These are phyloP conservation scores for Neofusicoccum parvum DNA, from an alignment of 2,329 filamentous ascomycete genomes.

Conservation along the genomic window DNA sequence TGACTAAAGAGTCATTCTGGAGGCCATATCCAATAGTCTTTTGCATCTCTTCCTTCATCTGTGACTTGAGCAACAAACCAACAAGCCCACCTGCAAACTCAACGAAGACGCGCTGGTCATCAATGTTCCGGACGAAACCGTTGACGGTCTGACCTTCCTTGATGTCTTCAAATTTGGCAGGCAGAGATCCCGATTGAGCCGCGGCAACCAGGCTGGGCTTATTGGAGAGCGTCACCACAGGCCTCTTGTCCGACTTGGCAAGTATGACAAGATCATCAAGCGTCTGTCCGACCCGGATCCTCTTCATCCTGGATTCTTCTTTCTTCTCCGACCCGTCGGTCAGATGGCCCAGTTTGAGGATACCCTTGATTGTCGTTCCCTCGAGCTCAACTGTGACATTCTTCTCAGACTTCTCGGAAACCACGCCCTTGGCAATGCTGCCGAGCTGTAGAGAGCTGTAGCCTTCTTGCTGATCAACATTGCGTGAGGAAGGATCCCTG, in stretches of 20 bases:
- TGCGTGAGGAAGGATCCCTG: constrained; percentile 81
- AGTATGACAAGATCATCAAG: constrained; percentile 81
- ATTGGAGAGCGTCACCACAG: constrained; percentile 74
- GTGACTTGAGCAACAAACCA: constrained; percentile 77
- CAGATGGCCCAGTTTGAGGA: constrained; percentile 75
- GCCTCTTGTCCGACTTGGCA: constrained; percentile 79
- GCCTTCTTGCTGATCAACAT: constrained; percentile 72
- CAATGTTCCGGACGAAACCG: constrained; percentile 86
- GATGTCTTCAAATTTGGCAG: constrained; percentile 72
- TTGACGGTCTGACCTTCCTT: constrained; percentile 68
- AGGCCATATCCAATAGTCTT: constrained; percentile 75
- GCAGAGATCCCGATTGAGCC: constrained; percentile 69
- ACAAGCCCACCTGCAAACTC: constrained; percentile 79
- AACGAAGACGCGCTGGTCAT: constrained; percentile 74
- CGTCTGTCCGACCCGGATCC: constrained; percentile 80
- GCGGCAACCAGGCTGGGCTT: constrained; percentile 82
- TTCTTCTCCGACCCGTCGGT: constrained; percentile 83
- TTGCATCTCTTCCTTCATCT: constrained; percentile 71
- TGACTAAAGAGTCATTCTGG: constrained; percentile 73
- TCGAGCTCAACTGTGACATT: constrained; percentile 69
- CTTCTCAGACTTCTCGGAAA: constrained; percentile 49
- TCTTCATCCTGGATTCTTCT: constrained; percentile 74
- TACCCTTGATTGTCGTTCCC: constrained; percentile 73
- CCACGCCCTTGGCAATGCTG: constrained; percentile 73
- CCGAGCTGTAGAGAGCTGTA: constrained; percentile 75